Percentiles rank a stretch among this genome's conserved stretches.
Evolutionary conservation across 2,329 filamentous ascomycete genomes (phyloP).

Genomic region (Venturiaceae sp.): DNA sequence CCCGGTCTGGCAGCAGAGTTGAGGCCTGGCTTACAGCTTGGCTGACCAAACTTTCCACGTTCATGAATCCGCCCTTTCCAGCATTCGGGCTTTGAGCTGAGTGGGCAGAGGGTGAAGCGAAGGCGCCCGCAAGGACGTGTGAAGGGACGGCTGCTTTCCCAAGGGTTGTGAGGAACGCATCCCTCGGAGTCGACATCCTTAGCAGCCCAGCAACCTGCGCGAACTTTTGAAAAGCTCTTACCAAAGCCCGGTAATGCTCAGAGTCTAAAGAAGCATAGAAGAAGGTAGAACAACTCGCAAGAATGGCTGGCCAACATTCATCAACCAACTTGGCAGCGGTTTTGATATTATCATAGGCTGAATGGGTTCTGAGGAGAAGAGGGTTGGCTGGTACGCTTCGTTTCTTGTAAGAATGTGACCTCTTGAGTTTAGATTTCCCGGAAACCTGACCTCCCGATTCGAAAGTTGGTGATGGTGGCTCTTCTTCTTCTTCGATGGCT

Average conservation of each 20-base stretch:
- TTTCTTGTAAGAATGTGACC: constrained; percentile 60
- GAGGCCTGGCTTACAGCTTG: constrained; percentile 21
- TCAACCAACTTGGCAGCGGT: constrained; percentile 77
- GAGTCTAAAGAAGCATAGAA: constrained; percentile 84
- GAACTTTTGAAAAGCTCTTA: constrained; percentile 89
- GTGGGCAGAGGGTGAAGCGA: constrained; percentile 16
- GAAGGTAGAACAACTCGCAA: constrained; percentile 93
- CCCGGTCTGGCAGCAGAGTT: constrained; percentile 44
- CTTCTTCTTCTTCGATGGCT: constrained; percentile 22
- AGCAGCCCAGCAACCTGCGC: constrained; percentile 89
- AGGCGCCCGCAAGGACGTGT: constrained; percentile 44
- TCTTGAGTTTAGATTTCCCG: constrained; percentile 33
- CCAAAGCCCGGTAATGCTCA: constrained; percentile 86
- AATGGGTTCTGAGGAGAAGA: constrained; percentile 62
- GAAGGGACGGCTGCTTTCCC: constrained; percentile 88
- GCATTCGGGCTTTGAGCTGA: constrained; percentile 43
- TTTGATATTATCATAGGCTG: constrained; percentile 60
- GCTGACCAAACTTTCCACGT: constrained; percentile 53
- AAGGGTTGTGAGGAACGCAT: constrained; percentile 89
- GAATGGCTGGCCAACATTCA: constrained; percentile 87
- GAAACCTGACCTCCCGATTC: constrained; percentile 11
- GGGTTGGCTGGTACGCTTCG: constrained; percentile 80
- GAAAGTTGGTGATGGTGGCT: neutral
- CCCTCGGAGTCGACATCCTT: constrained; percentile 73
- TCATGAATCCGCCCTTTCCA: constrained; percentile 63